phyloP scores from a whole-genome alignment of 805 yeast species.

The Yueomyces sinensis region DNA sequence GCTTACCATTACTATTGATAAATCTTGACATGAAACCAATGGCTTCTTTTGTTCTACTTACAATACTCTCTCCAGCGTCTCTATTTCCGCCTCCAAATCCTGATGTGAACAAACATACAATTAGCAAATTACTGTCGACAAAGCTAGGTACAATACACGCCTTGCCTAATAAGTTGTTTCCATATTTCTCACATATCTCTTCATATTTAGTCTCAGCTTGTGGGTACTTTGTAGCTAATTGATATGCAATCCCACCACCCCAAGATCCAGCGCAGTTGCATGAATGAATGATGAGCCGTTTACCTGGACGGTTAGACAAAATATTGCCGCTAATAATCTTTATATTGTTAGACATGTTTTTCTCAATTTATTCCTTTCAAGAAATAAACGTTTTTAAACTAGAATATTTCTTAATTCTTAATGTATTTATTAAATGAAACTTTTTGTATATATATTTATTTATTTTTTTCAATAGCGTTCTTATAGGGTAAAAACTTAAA shows the following conservation, averaged over 20 bases:
- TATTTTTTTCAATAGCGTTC: no score
- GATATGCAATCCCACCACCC: constrained; percentile 77
- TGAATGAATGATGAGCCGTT: constrained; percentile 55
- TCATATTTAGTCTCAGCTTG: constrained; percentile 38
- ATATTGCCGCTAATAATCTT: constrained; percentile 12
- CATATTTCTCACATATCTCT: constrained; percentile 12
- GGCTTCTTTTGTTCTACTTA: constrained; percentile 37
- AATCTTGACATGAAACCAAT: constrained; percentile 28
- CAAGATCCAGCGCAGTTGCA: constrained; percentile 70
- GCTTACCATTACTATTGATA: background rate
- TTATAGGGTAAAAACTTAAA: no score
- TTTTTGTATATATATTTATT: no score
- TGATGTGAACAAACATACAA: constrained; percentile 70
- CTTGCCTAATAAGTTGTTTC: constrained; percentile 33
- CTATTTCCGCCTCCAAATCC: constrained; percentile 32
- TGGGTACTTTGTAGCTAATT: constrained; percentile 42
- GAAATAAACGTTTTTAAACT: no score
- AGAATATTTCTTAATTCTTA: no score
- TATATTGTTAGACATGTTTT: no score
- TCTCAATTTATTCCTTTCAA: no score
- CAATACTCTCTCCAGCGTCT: constrained; percentile 34
- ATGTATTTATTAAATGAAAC: no score
- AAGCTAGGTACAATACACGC: constrained; percentile 16
- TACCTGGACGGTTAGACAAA: constrained; percentile 6
- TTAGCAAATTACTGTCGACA: constrained; percentile 8